phyloP scores from a whole-genome alignment of 2,329 filamentous ascomycete species.

The Venturia effusa region DNA sequence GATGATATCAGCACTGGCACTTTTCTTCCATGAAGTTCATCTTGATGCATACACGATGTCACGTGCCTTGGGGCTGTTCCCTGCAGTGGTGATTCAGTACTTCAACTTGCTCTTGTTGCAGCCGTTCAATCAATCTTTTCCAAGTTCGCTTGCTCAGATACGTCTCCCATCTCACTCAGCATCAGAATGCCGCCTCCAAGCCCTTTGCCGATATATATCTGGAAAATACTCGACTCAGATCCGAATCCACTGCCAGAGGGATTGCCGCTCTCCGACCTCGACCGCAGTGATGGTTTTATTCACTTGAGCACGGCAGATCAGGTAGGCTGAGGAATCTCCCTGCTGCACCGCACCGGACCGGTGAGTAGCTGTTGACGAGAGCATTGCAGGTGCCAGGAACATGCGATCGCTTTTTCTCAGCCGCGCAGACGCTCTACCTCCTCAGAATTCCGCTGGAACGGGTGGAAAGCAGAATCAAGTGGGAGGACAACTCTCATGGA shows the following conservation, averaged over 20 bases:
- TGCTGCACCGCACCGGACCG: too few relatives aligned
- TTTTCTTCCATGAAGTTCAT: neutral
- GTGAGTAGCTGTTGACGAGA: neutral
- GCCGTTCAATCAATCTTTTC: too few relatives aligned
- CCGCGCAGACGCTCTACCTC: neutral
- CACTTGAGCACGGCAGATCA: conserved; percentile 49
- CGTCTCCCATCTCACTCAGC: neutral
- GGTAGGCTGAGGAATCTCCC: conserved; percentile 15
- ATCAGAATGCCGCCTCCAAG: conserved; percentile 23
- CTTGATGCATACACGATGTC: neutral
- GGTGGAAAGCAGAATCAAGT: conserved; percentile 11
- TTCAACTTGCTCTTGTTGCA: too few relatives aligned
- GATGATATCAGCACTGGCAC: neutral
- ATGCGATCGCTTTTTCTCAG: neutral
- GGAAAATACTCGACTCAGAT: conserved; percentile 48
- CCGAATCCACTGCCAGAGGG: conserved; percentile 42
- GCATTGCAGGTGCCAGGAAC: conserved; percentile 3
- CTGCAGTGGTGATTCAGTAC: too few relatives aligned
- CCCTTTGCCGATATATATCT: conserved; percentile 32
- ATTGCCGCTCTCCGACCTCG: conserved; percentile 49
- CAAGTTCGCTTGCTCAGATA: too few relatives aligned
- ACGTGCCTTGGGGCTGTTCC: neutral
- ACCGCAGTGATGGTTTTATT: conserved; percentile 49
- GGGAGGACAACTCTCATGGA: neutral
- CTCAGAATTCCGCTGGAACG: neutral